Percentiles rank a stretch among this genome's conserved stretches.
Evolutionary conservation across 805 yeast species (phyloP).

Genomic region (Blastobotrys parvus): DNA sequence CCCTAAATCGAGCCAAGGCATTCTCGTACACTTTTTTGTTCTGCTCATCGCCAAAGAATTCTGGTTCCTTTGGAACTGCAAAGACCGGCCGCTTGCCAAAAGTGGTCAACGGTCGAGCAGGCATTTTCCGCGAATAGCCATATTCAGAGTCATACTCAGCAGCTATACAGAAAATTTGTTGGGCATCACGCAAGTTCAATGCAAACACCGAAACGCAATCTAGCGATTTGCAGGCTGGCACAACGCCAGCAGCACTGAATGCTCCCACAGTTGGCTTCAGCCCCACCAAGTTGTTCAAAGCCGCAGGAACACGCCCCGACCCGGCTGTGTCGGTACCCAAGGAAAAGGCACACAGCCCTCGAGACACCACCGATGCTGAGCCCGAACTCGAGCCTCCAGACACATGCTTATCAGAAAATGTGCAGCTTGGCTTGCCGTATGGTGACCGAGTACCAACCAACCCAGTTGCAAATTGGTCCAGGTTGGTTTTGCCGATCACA

Average conservation of each 20-base stretch:
- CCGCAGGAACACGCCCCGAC: slow-evolving; percentile 96
- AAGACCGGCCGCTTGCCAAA: slow-evolving; percentile 55
- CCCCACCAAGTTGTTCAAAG: slow-evolving; percentile 83
- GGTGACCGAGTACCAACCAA: slow-evolving; percentile 94
- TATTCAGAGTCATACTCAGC: slow-evolving; percentile 67
- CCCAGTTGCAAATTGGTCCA: slow-evolving; percentile 98
- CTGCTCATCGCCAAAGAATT: slow-evolving; percentile 75
- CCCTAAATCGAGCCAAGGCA: slow-evolving; percentile 49
- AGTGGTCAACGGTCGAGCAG: slow-evolving; percentile 51
- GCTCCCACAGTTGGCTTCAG: slow-evolving; percentile 88
- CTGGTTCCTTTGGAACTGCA: slow-evolving; percentile 66
- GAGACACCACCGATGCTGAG: slow-evolving; percentile 83
- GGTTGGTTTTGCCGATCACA: slow-evolving; percentile 84
- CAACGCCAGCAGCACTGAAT: slow-evolving; percentile 84
- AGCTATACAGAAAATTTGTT: slow-evolving; percentile 59
- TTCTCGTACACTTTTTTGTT: slow-evolving; percentile 61
- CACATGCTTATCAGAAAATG: slow-evolving; percentile 69
- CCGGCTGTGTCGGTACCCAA: slow-evolving; percentile 98
- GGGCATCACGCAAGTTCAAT: slow-evolving; percentile 73
- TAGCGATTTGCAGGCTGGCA: slow-evolving; percentile 91
- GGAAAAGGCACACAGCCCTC: slow-evolving; percentile 82
- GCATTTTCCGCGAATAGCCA: slow-evolving; percentile 73
- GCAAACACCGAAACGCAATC: slow-evolving; percentile 90
- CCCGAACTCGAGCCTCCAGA: slow-evolving; percentile 97
- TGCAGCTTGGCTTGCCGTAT: slow-evolving; percentile 79